A percentile compares a stretch with the other conserved stretches of the same genome.
Conservation (phyloP, 2,329 filamentous ascomycete species). For the Plectosphaerella sp. region DNA sequence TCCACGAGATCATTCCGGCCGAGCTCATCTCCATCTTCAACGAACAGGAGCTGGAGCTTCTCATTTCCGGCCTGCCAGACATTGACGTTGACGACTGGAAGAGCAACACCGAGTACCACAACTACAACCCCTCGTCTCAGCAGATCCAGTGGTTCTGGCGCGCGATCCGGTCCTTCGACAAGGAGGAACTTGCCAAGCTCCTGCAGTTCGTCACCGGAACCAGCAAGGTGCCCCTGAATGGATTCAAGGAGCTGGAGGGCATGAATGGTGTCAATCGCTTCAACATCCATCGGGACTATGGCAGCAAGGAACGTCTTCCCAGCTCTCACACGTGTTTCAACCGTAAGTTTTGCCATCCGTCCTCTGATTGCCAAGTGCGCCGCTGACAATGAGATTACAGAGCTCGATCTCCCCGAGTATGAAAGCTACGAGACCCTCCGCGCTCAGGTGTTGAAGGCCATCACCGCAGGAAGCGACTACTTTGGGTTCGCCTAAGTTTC, state of each 20-base stretch:
- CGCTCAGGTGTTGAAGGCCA: slow-evolving; percentile 85
- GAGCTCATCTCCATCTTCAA: slow-evolving; percentile 97
- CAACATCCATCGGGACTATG: slow-evolving; percentile 98
- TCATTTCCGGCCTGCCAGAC: slow-evolving; percentile 95
- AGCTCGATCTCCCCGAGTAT: slow-evolving; percentile 97
- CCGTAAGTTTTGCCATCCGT: slow-evolving; percentile 59
- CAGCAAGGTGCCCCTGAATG: slow-evolving; percentile 95
- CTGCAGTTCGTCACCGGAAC: slow-evolving; percentile 98
- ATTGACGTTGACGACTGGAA: slow-evolving; percentile 99
- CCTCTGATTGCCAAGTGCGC: not conserved
- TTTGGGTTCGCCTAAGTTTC: slow-evolving; percentile 84
- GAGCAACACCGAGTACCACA: slow-evolving; percentile 97
- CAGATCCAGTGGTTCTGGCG: slow-evolving; percentile 99
- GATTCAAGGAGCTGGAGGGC: slow-evolving; percentile 97
- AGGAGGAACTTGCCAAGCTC: slow-evolving; percentile 95
- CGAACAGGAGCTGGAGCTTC: slow-evolving; percentile 91
- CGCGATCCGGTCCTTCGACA: slow-evolving; percentile 93
- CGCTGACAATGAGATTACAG: slow-evolving; percentile 38
- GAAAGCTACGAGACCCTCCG: slow-evolving; percentile 91
- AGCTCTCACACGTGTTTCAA: slow-evolving; percentile 99
- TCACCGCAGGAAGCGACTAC: slow-evolving; percentile 95
- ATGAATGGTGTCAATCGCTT: slow-evolving; percentile 99
- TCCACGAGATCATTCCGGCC: slow-evolving; percentile 96
- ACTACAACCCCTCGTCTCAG: slow-evolving; percentile 88
- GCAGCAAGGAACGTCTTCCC: slow-evolving; percentile 90